These are phyloP conservation scores for Trichoderma koningiopsis DNA, from an alignment of 2,329 filamentous ascomycete genomes.

Conservation along the genomic window DNA sequence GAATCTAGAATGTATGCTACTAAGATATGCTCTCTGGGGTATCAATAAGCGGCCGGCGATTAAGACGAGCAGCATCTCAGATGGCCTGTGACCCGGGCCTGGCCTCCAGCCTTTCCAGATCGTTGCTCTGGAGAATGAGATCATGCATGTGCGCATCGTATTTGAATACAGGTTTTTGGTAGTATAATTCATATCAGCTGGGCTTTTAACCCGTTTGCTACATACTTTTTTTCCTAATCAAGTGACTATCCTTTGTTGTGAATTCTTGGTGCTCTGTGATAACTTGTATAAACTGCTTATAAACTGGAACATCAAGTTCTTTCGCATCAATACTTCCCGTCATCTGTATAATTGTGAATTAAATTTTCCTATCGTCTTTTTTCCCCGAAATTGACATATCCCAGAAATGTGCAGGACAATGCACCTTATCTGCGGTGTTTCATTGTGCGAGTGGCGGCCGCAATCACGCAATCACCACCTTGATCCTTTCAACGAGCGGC, in stretches of 20 bases:
- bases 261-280: not conserved
- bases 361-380: not conserved
- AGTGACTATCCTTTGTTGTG: not conserved
- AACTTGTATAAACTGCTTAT: not conserved
- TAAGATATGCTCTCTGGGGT: not conserved
- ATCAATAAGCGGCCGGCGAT: not conserved
- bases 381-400: not conserved
- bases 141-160: conserved; percentile 7
- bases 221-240: not conserved
- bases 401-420: not conserved
- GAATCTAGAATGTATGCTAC: conserved; percentile 2
- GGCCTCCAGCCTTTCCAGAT: not conserved
- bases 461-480: conserved; percentile 24
- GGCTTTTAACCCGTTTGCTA: not conserved
- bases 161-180: not conserved
- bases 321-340: not conserved
- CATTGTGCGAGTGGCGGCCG: conserved; percentile 22
- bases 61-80: not conserved
- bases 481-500: conserved; percentile 13
- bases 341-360: not conserved
- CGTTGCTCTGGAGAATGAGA: conserved; percentile 7
- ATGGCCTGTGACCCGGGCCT: not conserved
- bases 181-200: not conserved
- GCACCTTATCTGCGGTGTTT: conserved; percentile 13
- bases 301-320: not conserved